phyloP scores from a whole-genome alignment of 1,284 basidiomycete species.

The Serendipita sp. region DNA sequence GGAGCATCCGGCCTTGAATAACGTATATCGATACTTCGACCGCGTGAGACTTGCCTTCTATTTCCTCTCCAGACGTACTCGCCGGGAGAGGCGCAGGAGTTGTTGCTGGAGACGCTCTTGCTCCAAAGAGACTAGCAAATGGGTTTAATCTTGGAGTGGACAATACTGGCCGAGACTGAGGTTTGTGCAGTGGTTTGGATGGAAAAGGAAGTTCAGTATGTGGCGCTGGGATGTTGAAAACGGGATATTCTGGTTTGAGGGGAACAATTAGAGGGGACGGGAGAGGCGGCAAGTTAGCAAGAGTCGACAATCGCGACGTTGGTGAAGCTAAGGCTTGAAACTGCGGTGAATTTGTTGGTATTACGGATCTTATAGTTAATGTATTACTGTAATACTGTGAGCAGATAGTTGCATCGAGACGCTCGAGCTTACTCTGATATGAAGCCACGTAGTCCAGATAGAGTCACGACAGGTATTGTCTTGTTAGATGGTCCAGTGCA shows the following conservation, averaged over 20 bases:
- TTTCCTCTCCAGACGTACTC: constrained; percentile 15
- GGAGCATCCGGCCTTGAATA: constrained; percentile 36
- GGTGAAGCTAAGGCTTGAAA: constrained; percentile 47
- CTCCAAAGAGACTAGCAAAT: constrained; percentile 11
- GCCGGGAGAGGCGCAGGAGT: constrained; percentile 16
- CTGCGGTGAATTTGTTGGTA: constrained; percentile 45
- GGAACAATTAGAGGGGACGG: constrained; percentile 24
- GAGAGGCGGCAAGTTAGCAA: constrained; percentile 37
- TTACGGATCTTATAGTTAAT: constrained; percentile 48
- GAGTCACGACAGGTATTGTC: constrained; percentile 46
- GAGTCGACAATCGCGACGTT: constrained; percentile 33
- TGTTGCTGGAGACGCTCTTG: constrained; percentile 10
- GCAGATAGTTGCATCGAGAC: constrained; percentile 4
- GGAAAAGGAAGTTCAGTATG: constrained; percentile 60
- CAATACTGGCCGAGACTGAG: constrained; percentile 20
- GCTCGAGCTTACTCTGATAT: constrained; percentile 31
- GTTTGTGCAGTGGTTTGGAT: constrained; percentile 36
- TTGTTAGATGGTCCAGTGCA: constrained; percentile 35
- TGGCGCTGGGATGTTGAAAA: constrained; percentile 15
- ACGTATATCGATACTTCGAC: constrained; percentile 45
- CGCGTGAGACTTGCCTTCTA: constrained; percentile 15
- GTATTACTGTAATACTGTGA: constrained; percentile 28
- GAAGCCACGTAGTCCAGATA: constrained; percentile 66
- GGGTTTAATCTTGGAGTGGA: constrained; percentile 12
- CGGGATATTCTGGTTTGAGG: constrained; percentile 15